Conservation (phyloP, 2,329 filamentous ascomycete genomes). For the Aspergillus ochraceoroseus region DNA sequence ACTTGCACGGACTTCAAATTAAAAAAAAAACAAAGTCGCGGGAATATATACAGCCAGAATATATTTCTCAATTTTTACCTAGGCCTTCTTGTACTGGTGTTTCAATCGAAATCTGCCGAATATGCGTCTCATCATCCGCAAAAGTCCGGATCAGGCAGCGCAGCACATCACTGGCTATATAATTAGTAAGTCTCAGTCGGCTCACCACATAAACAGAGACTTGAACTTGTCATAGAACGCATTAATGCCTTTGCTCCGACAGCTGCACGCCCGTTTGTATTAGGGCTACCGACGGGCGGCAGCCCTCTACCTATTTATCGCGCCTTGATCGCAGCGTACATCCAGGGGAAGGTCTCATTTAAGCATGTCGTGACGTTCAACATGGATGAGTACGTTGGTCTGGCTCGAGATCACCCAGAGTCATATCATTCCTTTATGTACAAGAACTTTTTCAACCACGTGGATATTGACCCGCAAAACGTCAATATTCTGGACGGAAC, state of each 20-base stretch:
- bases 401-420: neutral
- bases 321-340: neutral
- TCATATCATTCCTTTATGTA: conserved; percentile 3
- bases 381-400: conserved; percentile 4
- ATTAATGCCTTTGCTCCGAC: neutral
- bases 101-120: neutral
- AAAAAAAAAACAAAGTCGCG: too few relatives aligned
- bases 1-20: too few relatives aligned
- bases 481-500: neutral
- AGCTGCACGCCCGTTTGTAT: neutral
- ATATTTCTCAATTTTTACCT: too few relatives aligned
- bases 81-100: too few relatives aligned
- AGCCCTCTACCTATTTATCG: conserved; percentile 1
- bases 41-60: too few relatives aligned
- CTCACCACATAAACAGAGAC: too few relatives aligned
- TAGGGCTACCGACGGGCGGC: conserved; percentile 1
- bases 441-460: neutral
- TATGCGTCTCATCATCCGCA: conserved; percentile 2
- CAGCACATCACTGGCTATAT: conserved; percentile 2
- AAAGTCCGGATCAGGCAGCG: neutral
- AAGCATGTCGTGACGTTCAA: conserved; percentile 4
- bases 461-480: neutral
- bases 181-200: neutral
- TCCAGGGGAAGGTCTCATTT: neutral
- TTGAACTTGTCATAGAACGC: neutral